Evolutionary conservation across 306 rosid genomes (phyloP).

Genomic region (Dalbergia cochinchinensis): DNA sequence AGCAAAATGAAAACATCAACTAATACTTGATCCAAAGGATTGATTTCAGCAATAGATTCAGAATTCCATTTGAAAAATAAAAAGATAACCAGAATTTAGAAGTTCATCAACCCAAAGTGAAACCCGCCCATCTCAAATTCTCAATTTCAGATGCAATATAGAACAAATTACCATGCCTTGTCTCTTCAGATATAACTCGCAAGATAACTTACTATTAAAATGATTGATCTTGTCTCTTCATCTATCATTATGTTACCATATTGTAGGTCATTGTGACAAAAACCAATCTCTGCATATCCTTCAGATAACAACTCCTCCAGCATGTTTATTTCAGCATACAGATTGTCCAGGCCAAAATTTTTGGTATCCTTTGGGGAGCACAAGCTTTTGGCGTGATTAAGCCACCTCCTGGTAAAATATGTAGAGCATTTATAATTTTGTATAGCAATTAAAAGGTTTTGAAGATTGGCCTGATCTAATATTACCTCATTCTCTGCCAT

Average conservation of each 20-base stretch:
- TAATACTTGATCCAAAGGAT: not conserved
- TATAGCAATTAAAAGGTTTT: conserved; percentile 27
- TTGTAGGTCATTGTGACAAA: conserved; percentile 94
- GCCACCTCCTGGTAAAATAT: conserved; percentile 71
- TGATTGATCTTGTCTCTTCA: conserved; percentile 76
- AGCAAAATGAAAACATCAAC: not conserved
- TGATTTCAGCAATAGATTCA: not conserved
- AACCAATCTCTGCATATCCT: conserved; percentile 72
- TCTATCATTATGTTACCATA: conserved; percentile 99
- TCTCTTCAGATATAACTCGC: not conserved
- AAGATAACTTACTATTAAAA: conserved; percentile 74
- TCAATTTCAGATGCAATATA: not conserved
- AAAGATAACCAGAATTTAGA: not conserved
- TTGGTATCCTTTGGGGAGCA: conserved; percentile 62
- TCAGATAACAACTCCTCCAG: conserved; percentile 65
- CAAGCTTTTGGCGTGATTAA: conserved; percentile 62
- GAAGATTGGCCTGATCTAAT: conserved; percentile 22
- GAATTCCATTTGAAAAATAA: not conserved
- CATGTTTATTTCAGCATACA: conserved; percentile 69
- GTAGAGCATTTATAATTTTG: conserved; percentile 16
- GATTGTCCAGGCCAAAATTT: conserved; percentile 61
- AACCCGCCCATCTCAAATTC: not conserved
- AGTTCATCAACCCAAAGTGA: not conserved
- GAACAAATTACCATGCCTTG: not conserved
- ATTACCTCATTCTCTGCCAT: conserved; percentile 87